phyloP scores from a whole-genome alignment of 2,329 filamentous ascomycete genomes.

The Fusarium pininemorale region DNA sequence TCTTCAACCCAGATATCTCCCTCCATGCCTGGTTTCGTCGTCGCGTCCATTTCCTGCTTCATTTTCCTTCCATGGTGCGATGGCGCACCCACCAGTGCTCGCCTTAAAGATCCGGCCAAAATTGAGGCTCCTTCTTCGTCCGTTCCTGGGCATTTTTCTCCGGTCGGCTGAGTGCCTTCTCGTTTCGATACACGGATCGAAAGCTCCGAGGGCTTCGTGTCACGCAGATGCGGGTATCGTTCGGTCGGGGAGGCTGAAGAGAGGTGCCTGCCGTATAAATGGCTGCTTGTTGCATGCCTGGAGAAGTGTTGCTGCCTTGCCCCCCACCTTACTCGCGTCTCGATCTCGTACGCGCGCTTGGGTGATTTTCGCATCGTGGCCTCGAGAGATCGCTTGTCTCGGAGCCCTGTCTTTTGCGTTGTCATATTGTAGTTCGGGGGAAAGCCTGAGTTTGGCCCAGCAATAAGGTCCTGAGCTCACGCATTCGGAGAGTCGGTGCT shows the following conservation, averaged over 20 bases:
- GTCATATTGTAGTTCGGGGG: no score
- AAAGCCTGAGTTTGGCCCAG: background rate
- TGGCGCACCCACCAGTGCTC: background rate
- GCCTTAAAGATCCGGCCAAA: background rate
- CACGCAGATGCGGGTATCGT: background rate
- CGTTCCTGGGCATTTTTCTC: background rate
- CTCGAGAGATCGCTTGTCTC: no score
- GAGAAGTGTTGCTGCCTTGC: background rate
- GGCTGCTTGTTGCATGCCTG: background rate
- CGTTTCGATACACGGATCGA: background rate
- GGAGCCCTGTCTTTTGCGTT: no score
- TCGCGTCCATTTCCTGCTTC: background rate
- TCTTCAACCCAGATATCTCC: background rate
- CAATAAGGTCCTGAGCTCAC: background rate
- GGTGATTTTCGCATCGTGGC: accelerated
- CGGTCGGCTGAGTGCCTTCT: background rate
- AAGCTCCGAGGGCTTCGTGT: background rate
- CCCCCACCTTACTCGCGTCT: accelerated
- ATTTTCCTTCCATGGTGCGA: background rate
- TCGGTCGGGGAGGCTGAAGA: background rate
- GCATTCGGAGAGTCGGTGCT: no score
- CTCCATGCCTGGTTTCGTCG: background rate
- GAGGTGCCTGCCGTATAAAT: background rate
- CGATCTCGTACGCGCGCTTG: background rate
- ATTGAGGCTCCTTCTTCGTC: background rate